Conservation (phyloP, 768 basidiomycete species). For the Leccinum incarnatum region DNA sequence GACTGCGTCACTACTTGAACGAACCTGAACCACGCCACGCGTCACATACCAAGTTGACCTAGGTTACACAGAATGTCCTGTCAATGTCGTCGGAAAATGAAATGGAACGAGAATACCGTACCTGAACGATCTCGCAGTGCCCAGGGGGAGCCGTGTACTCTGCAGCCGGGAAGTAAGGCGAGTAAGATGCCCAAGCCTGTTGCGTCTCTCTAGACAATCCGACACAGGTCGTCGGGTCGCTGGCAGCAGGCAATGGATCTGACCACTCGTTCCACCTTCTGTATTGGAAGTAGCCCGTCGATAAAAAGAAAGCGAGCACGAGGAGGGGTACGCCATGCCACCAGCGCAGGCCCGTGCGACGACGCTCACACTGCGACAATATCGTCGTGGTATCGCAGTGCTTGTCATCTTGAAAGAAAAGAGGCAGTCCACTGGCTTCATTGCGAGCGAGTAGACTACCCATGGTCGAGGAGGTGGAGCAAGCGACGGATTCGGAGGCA, state of each 20-base stretch:
- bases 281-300: slow-evolving; percentile 10
- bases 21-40: too few species aligned
- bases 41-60: slow-evolving; percentile 31
- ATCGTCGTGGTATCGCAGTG: not conserved
- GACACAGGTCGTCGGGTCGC: not conserved
- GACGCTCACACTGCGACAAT: not conserved
- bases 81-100: not conserved
- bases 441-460: not conserved
- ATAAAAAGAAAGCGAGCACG: slow-evolving; percentile 14
- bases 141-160: slow-evolving; percentile 46
- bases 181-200: slow-evolving; percentile 56
- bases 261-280: slow-evolving; percentile 7
- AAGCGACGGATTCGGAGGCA: not conserved
- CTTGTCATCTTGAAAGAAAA: not conserved
- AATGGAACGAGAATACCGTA: slow-evolving; percentile 18
- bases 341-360: not conserved
- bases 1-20: slow-evolving; percentile 4
- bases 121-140: slow-evolving; percentile 56
- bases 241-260: not conserved
- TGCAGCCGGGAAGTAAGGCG: slow-evolving; percentile 53
- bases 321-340: slow-evolving; percentile 9
- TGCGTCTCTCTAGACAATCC: slow-evolving; percentile 23
- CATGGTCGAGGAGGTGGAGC: not conserved
- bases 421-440: not conserved
- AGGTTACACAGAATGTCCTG: not conserved